A percentile compares a stretch with the other conserved stretches of the same genome.
Conservation (phyloP, 345 rosid genomes). For the Gossypium stocksii region DNA sequence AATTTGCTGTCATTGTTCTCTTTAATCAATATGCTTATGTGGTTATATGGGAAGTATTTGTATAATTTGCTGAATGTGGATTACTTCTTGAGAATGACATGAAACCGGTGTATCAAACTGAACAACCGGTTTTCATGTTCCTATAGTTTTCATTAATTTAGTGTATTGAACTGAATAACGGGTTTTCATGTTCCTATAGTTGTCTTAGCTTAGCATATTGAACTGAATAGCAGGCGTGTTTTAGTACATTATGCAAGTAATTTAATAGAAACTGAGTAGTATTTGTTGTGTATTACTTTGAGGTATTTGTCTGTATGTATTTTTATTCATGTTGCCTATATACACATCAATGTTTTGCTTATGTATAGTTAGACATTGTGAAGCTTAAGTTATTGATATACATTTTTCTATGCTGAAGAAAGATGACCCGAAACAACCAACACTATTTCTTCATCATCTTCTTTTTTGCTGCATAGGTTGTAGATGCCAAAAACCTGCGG, state of each 20-base stretch:
- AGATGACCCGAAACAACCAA: not conserved
- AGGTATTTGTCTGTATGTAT: not conserved
- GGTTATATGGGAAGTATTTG: not conserved
- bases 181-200: not conserved
- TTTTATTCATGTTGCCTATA: not conserved
- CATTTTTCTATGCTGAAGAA: not conserved
- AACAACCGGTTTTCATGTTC: not conserved
- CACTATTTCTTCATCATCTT: not conserved
- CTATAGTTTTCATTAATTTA: not conserved
- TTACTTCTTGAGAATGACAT: not conserved
- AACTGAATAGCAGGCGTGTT: not conserved
- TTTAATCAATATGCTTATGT: not conserved
- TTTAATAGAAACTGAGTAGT: not conserved
- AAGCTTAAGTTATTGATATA: constrained; percentile 7
- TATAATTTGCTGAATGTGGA: not conserved
- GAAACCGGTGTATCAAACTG: not conserved
- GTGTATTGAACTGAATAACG: no score
- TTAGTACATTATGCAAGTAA: not conserved
- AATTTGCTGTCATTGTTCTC: not conserved
- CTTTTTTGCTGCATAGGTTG: constrained; percentile 50
- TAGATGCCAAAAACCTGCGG: constrained; percentile 87
- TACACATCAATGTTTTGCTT: not conserved
- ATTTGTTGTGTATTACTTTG: not conserved
- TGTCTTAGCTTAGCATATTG: not conserved
- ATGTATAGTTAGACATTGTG: not conserved